A percentile compares a stretch with the other conserved stretches of the same genome.
phyloP scores from a whole-genome alignment of 1,284 basidiomycete genomes.

The Mrakiaceae sp. region DNA sequence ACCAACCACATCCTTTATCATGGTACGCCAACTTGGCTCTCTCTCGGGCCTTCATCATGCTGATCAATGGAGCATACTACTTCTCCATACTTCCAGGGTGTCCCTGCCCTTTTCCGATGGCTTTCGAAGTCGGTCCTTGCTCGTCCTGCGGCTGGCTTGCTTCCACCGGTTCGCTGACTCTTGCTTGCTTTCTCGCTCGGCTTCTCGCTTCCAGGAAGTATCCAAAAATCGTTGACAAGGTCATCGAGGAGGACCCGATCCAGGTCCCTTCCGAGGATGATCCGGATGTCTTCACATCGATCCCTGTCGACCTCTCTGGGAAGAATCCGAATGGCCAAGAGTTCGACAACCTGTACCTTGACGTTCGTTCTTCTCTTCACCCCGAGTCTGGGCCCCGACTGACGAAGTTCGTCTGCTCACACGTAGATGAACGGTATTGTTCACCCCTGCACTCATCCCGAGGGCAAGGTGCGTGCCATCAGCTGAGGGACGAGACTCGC shows the following conservation, averaged over 20 bases:
- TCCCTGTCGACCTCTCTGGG: slow-evolving; percentile 70
- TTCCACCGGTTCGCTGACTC: neutral
- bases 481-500: neutral
- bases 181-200: neutral
- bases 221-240: slow-evolving; percentile 78
- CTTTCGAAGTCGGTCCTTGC: slow-evolving; percentile 50
- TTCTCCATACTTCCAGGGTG: slow-evolving; percentile 50
- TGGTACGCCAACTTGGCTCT: too few relatives aligned
- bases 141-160: neutral
- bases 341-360: slow-evolving; percentile 91
- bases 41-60: too few relatives aligned
- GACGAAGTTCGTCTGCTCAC: neutral
- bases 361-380: slow-evolving; percentile 32
- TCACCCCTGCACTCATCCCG: slow-evolving; percentile 97
- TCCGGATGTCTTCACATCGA: slow-evolving; percentile 55
- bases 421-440: slow-evolving; percentile 49
- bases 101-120: slow-evolving; percentile 88
- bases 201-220: slow-evolving; percentile 47
- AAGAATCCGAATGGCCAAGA: slow-evolving; percentile 95
- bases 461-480: slow-evolving; percentile 58
- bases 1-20: too few relatives aligned
- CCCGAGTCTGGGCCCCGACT: neutral
- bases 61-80: too few relatives aligned
- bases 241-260: slow-evolving; percentile 68
- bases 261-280: slow-evolving; percentile 40